Evolutionary conservation across 805 yeast species (phyloP), one percentile per base, ranked within the genome.

Genomic region (Metschnikowia amazonensis): DNA sequence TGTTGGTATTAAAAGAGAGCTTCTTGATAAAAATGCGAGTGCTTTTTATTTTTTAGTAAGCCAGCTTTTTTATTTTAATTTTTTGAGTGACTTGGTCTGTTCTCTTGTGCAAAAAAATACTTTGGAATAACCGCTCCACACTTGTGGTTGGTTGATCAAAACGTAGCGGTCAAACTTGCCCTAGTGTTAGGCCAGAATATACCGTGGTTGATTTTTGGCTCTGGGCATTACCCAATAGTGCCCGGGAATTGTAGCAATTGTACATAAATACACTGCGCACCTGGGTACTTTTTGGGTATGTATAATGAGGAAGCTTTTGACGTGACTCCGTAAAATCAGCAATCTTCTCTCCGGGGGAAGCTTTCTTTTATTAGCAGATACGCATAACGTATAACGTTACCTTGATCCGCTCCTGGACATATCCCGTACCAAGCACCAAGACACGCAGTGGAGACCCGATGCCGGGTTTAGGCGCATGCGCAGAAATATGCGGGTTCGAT

Each of bases 11-110:
- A 24, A 16, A 20, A 18, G 32, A 25, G 31, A 21, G 35, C 24
- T 18, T 21, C 21, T 14, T 11, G 47, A 39, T 18, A 36, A 34
- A 18, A 37, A 37, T 37, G 41, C 41, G 41, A 29, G 33, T 37
- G 33, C 25, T 37, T n/a, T 25, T 35, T 24, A 36, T 36, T 37
- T 37, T 37, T 37, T 28, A 14, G 41, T 34, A 16, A 28, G 41
- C 35, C 35, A 20, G 35, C 42, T 25, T 30, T 21, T 29, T 30
- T 30, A 21, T 31, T 39, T 24, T 14, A 10, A n/a, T 29, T 36
- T 36, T 36, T 36, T 36, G 14, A n/a, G 21, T 36, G 24, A 17
- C 32, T 36, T 36, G 24, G 21, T 36, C 41, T 36, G 24, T 23
- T 36, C 11, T 36, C 24, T 13, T 8, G n/a, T 20, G 17, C 36